Conservation (phyloP, 169 alveolate species). For the Cryptosporidium tyzzeri region DNA sequence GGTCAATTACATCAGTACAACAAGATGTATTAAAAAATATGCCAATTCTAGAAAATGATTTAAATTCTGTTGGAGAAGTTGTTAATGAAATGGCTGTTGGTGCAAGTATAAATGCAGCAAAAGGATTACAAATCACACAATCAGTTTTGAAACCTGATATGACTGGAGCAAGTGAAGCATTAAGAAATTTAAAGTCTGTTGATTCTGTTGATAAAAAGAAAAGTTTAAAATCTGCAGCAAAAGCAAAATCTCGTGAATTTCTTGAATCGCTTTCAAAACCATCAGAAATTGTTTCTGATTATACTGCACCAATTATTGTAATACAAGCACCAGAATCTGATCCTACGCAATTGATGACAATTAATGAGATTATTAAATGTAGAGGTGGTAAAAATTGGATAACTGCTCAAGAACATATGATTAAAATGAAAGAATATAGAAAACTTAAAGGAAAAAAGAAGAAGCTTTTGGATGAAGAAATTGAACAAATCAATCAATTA, state of each 20-base stretch:
- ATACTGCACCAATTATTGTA: slow-evolving; percentile 74
- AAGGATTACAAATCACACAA: slow-evolving; percentile 54
- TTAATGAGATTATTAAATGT: slow-evolving; percentile 58
- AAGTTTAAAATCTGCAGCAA: slow-evolving; percentile 23
- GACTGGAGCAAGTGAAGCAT: slow-evolving; percentile 16
- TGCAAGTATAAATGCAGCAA: slow-evolving; percentile 75
- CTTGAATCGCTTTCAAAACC: slow-evolving; percentile 63
- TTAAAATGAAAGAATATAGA: slow-evolving; percentile 56
- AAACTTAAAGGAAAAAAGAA: slow-evolving; percentile 59
- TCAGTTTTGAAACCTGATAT: slow-evolving; percentile 60
- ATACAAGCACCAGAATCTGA: slow-evolving; percentile 74
- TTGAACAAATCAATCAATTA: slow-evolving; percentile 16
- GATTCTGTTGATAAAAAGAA: slow-evolving; percentile 7
- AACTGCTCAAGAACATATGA: slow-evolving; percentile 44
- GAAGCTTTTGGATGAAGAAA: slow-evolving; percentile 38
- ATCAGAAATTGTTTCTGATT: slow-evolving; percentile 57
- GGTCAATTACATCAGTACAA: slow-evolving; percentile 35
- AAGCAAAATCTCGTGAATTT: slow-evolving; percentile 63
- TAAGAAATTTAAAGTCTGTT: slow-evolving; percentile 39
- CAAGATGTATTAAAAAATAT: slow-evolving; percentile 36
- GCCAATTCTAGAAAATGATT: slow-evolving; percentile 47
- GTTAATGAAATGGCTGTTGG: slow-evolving; percentile 74
- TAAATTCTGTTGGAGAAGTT: slow-evolving; percentile 49
- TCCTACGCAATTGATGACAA: slow-evolving; percentile 49
- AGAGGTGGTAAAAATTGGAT: slow-evolving; percentile 66